A percentile compares a stretch with the other conserved stretches of the same genome.
phyloP scores from a whole-genome alignment of 2,329 filamentous ascomycete genomes.

The Colletotrichum chrysophilum region DNA sequence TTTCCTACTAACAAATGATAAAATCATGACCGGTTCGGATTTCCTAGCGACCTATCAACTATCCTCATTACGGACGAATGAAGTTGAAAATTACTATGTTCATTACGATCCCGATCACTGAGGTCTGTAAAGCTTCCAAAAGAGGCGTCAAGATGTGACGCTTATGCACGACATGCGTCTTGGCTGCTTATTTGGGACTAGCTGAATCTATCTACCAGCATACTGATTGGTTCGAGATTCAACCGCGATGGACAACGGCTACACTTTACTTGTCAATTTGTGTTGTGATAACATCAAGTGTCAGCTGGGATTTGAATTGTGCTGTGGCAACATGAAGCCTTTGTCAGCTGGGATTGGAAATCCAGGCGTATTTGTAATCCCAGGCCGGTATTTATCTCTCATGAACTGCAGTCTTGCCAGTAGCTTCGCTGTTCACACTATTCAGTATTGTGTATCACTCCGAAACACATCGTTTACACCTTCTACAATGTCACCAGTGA shows the following conservation, averaged over 20 bases:
- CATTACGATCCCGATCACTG: rapidly evolving
- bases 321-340: rapidly evolving
- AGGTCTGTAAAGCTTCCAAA: neutral
- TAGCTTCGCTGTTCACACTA: rapidly evolving
- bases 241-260: neutral
- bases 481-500: neutral
- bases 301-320: neutral
- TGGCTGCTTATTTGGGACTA: neutral
- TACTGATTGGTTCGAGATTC: neutral
- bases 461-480: neutral
- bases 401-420: neutral
- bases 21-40: rapidly evolving
- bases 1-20: neutral
- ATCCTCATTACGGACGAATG: neutral
- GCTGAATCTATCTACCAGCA: rapidly evolving
- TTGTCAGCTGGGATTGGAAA: neutral
- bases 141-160: neutral
- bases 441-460: neutral
- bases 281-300: neutral
- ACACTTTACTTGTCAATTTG: neutral
- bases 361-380: neutral
- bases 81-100: neutral
- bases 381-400: neutral
- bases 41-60: neutral
- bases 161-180: neutral